Evolutionary conservation across 2,329 filamentous ascomycete species (phyloP).

Genomic region (Sphaerulina vaccinii): DNA sequence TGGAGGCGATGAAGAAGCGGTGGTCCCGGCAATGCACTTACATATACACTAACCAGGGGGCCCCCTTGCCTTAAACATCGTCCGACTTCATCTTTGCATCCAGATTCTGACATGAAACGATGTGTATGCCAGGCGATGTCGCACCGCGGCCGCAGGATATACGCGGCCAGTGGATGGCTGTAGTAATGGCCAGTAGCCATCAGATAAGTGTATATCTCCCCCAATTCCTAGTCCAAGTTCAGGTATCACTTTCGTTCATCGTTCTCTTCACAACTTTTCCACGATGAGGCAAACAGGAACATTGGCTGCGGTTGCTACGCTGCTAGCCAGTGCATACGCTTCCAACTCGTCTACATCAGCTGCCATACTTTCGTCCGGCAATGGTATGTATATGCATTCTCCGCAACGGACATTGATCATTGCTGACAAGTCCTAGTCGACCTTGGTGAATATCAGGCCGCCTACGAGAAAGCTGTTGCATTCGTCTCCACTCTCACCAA

Average conservation of each 20-base stretch:
- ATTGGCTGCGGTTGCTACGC: background rate
- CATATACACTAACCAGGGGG: background rate
- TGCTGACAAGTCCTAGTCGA: conserved; percentile 12
- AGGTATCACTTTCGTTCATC: background rate
- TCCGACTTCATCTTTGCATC: background rate
- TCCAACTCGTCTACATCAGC: conserved; percentile 11
- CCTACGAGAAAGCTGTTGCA: conserved; percentile 18
- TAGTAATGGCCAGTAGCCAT: background rate
- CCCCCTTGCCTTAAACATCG: background rate
- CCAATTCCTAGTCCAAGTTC: background rate
- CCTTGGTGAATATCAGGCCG: conserved; percentile 19
- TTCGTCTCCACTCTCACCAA: conserved; percentile 19
- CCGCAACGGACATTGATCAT: no score
- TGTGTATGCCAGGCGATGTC: background rate
- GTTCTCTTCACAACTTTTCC: background rate
- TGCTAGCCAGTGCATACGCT: conserved; percentile 11
- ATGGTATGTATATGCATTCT: conserved; percentile 1
- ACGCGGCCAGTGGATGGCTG: background rate
- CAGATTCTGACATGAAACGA: background rate
- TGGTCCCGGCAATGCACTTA: background rate
- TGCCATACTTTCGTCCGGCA: conserved; percentile 18
- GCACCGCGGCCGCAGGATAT: background rate
- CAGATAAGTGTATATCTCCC: background rate
- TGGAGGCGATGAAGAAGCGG: background rate
- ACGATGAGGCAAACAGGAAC: background rate